Percentiles rank a stretch among this genome's conserved stretches.
phyloP scores from a whole-genome alignment of 2,329 filamentous ascomycete genomes.

The Helminthosporium solani region DNA sequence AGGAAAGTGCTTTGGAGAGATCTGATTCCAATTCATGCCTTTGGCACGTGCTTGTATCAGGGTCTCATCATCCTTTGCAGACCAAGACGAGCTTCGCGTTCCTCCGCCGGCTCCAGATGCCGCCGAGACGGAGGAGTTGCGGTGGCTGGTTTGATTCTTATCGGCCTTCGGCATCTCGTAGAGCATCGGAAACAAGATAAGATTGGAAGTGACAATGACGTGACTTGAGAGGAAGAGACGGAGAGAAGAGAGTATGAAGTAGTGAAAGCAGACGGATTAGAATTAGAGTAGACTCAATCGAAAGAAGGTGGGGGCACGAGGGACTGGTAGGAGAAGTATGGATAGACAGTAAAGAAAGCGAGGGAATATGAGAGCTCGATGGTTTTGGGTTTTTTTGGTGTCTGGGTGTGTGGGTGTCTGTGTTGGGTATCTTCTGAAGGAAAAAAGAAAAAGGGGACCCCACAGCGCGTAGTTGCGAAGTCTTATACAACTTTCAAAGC shows the following conservation, averaged over 20 bases:
- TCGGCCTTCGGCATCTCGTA: slow-evolving; percentile 50
- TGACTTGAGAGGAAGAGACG: slow-evolving; percentile 13
- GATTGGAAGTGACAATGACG: slow-evolving; percentile 5
- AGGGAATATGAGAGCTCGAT: slow-evolving; percentile 33
- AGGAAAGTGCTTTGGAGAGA: slow-evolving; percentile 74
- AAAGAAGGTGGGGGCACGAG: slow-evolving; percentile 35
- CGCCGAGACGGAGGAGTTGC: slow-evolving; percentile 36
- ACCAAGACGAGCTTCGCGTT: slow-evolving; percentile 60
- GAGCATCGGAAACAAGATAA: slow-evolving; percentile 23
- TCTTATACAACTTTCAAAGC: slow-evolving; percentile 3
- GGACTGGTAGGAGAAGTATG: slow-evolving; percentile 34
- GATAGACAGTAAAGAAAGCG: slow-evolving; percentile 32
- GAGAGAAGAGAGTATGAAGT: slow-evolving; percentile 23
- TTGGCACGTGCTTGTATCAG: slow-evolving; percentile 70
- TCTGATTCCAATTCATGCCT: slow-evolving; percentile 81
- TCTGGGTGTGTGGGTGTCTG: no score
- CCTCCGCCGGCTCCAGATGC: slow-evolving; percentile 30
- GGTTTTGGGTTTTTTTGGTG: slow-evolving; percentile 22
- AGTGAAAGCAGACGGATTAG: slow-evolving; percentile 31
- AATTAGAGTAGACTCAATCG: slow-evolving; percentile 29
- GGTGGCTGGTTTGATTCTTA: slow-evolving; percentile 33
- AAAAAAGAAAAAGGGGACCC: slow-evolving; percentile 7
- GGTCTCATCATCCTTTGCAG: slow-evolving; percentile 69
- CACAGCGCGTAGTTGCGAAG: not conserved
- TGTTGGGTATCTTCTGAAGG: slow-evolving; percentile 23